Base-by-base conservation (phyloP, 306 rosid species). In the Lagenaria siceraria region DNA sequence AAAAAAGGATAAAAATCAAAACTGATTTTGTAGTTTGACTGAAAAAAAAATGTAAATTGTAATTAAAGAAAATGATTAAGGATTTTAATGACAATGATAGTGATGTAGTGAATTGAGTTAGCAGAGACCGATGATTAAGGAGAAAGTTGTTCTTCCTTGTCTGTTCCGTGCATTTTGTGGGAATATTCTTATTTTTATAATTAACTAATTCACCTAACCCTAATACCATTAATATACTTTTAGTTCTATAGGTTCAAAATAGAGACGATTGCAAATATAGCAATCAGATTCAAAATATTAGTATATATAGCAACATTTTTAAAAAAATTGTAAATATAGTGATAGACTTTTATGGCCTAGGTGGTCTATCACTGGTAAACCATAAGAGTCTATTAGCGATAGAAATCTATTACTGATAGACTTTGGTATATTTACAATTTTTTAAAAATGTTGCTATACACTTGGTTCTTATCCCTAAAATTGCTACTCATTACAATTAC, bases 71-170 rank as follows among this genome's bases (percentile, higher is more conserved):
- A 43, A 8, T 49, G 31, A 66, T 65, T 65, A 36, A 27, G 40
- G 40, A 27, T 29, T 61, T 61, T 29, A 65, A 65, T 65, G 72
- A 65, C 49, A 36, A 21, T 72, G 77, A 72, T 51, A 72, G 59
- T 72, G 60, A 72, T 72, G 59, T 72, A 24, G 59, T 72, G 56
- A 72, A 49, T 48, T 51, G 59, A 43, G 56, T 48, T 25, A 51
- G 40, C 59, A 38, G 48, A 79, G 21, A 4, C 77, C 83, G 86
- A 82, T 56, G 81, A 82, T 82, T 80, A 52, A 82, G 80, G 86
- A 85, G 80, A 76, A 82, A 85, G 79, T 48, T 63, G 76, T 40
- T 85, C 51, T 64, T 80, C 68, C 29, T 17, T 80, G 77, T 80
- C 79, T 42, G 31, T 63, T 73, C 74, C 74, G 77, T 77, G 79